Percentiles rank a stretch among this genome's conserved stretches.
These are phyloP conservation scores for Chlorella variabilis DNA, from an alignment of 163 green algal genomes.

Conservation along the genomic window DNA sequence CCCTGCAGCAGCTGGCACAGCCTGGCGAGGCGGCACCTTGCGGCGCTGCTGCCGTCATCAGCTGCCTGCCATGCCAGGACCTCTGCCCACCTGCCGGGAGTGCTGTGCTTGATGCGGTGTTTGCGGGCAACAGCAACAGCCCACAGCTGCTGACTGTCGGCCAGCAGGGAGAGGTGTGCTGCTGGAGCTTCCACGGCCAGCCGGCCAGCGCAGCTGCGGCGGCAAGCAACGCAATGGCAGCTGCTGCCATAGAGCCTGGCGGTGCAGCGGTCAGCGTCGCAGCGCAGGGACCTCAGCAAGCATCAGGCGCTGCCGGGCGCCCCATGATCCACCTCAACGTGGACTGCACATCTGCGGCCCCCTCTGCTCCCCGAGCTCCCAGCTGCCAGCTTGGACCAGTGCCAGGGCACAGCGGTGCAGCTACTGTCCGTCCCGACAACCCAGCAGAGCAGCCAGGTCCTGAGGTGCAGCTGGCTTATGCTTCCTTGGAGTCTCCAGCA, in stretches of 20 bases:
- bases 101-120: constrained; percentile 38
- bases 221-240: constrained; percentile 37
- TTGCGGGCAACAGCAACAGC: background rate
- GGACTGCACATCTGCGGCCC: background rate
- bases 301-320: no score
- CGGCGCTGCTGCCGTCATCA: background rate
- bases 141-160: constrained; percentile 54
- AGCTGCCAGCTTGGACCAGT: no score
- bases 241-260: background rate
- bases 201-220: constrained; percentile 50
- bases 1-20: background rate
- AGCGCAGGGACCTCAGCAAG: background rate
- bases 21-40: background rate
- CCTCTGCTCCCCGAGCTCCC: background rate
- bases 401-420: constrained; percentile 50
- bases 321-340: background rate
- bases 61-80: constrained; percentile 46
- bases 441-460: background rate
- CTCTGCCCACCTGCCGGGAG: constrained; percentile 56
- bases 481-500: background rate
- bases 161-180: constrained; percentile 1
- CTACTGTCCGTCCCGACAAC: background rate
- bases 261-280: background rate
- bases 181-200: constrained; percentile 2
- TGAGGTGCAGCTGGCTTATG: background rate